Percentiles rank a stretch among this genome's conserved stretches.
phyloP scores from a whole-genome alignment of 176 grass and related monocot genomes.

The Oryza coarctata region DNA sequence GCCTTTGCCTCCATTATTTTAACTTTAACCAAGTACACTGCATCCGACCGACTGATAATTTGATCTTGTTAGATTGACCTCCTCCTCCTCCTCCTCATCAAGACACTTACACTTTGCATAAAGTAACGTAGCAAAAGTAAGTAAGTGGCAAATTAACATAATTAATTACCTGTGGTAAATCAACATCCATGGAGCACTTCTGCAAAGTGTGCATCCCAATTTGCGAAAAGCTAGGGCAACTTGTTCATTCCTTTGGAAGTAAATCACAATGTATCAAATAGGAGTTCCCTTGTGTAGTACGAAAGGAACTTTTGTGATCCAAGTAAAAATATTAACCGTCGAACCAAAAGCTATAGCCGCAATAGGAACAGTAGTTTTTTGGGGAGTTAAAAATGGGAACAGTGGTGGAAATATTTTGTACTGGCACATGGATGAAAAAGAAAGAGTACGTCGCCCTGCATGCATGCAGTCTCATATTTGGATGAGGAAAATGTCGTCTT shows the following conservation, averaged over 20 bases:
- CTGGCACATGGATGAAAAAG: background rate
- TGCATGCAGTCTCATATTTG: background rate
- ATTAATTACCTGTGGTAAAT: background rate
- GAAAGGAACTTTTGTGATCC: background rate
- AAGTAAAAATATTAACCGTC: background rate
- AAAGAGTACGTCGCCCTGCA: background rate
- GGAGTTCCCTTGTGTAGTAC: background rate
- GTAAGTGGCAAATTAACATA: background rate
- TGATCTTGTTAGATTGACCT: background rate
- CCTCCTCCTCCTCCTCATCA: background rate
- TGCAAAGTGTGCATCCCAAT: background rate
- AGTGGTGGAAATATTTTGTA: background rate
- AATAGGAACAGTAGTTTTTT: background rate
- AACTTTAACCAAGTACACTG: background rate
- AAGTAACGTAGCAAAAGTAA: background rate
- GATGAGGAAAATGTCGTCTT: background rate
- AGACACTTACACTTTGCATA: background rate
- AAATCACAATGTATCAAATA: background rate
- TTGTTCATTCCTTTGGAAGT: background rate
- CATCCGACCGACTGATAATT: background rate
- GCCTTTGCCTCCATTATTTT: background rate
- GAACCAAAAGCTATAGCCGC: background rate
- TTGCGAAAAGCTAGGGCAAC: background rate
- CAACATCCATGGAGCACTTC: background rate
- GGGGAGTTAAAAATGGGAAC: too few relatives aligned